Evolutionary conservation across 495 filamentous ascomycete genomes (phyloP).

Genomic region (Chaetomium cochliodes): DNA sequence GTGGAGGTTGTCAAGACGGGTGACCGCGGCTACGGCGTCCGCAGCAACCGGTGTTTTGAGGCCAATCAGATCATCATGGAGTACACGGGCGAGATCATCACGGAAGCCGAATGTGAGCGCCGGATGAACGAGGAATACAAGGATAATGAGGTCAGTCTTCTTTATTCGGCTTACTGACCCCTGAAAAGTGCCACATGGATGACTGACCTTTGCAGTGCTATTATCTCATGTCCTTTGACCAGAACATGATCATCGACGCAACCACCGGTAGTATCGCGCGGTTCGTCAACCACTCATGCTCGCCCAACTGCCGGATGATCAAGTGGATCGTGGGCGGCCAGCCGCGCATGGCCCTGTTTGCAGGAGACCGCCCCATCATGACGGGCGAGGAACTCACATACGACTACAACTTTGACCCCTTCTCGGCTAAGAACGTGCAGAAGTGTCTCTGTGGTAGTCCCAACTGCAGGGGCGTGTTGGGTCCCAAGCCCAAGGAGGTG

Average conservation of each 20-base stretch:
- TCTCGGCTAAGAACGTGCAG: slow-evolving; percentile 78
- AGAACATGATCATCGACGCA: slow-evolving; percentile 98
- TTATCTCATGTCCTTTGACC: slow-evolving; percentile 96
- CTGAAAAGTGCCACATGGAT: neutral
- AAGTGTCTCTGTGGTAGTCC: slow-evolving; percentile 75
- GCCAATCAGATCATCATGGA: slow-evolving; percentile 96
- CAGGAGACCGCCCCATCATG: slow-evolving; percentile 81
- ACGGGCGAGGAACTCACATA: slow-evolving; percentile 98
- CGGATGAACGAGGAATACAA: slow-evolving; percentile 92
- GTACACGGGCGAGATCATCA: slow-evolving; percentile 96
- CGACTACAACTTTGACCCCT: slow-evolving; percentile 98
- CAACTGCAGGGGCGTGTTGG: slow-evolving; percentile 76
- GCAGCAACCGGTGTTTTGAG: slow-evolving; percentile 82
- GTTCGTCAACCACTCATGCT: slow-evolving; percentile 97
- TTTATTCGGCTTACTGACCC: neutral
- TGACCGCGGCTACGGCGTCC: slow-evolving; percentile 87
- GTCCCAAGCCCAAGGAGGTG: slow-evolving; percentile 64
- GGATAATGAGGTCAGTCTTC: slow-evolving; percentile 71
- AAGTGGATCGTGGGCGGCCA: slow-evolving; percentile 96
- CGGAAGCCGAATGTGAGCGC: slow-evolving; percentile 84
- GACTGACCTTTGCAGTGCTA: slow-evolving; percentile 65
- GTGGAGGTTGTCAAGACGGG: slow-evolving; percentile 90
- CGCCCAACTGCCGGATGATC: slow-evolving; percentile 95
- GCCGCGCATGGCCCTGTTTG: slow-evolving; percentile 96
- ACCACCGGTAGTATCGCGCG: slow-evolving; percentile 92